phyloP scores from a whole-genome alignment of 352 stramenopile species.

The Blastocystis sp. region DNA sequence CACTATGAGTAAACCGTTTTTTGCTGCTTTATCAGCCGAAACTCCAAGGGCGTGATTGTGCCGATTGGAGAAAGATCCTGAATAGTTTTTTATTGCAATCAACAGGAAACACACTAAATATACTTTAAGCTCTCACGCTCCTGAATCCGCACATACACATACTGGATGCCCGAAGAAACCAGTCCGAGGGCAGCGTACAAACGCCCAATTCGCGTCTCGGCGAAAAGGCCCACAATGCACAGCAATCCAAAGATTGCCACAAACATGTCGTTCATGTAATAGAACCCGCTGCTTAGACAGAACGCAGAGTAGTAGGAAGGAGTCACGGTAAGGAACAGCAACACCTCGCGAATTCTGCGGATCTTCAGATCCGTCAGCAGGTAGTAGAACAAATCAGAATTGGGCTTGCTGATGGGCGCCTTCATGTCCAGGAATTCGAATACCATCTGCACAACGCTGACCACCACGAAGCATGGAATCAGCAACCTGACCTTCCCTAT shows the following conservation, averaged over 20 bases:
- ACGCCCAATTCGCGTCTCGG: background rate
- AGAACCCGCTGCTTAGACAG: slow-evolving; percentile 54
- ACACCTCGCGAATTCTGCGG: slow-evolving; percentile 16
- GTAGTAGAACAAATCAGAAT: slow-evolving; percentile 16
- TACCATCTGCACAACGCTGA: background rate
- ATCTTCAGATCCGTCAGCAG: slow-evolving; percentile 27
- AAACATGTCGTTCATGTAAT: slow-evolving; percentile 26
- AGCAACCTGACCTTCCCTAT: background rate
- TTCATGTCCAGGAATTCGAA: slow-evolving; percentile 29
- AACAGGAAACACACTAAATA: slow-evolving; percentile 58
- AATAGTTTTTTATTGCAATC: background rate
- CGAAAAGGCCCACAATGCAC: slow-evolving; percentile 46
- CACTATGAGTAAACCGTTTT: background rate
- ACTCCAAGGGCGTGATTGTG: background rate
- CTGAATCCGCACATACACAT: slow-evolving; percentile 18
- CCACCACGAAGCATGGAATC: slow-evolving; percentile 25
- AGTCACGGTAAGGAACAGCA: slow-evolving; percentile 10
- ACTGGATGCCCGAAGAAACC: slow-evolving; percentile 21
- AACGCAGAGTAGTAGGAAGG: slow-evolving; percentile 43
- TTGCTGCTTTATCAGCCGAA: background rate
- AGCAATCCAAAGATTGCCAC: slow-evolving; percentile 45
- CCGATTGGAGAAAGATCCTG: background rate
- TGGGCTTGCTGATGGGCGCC: slow-evolving; percentile 22
- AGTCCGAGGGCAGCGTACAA: slow-evolving; percentile 14
- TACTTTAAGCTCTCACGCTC: slow-evolving; percentile 58